Percentiles rank a stretch among this genome's conserved stretches.
These are phyloP conservation scores for Fonsecaea monophora DNA, from an alignment of 2,329 filamentous ascomycete species.

Conservation along the genomic window DNA sequence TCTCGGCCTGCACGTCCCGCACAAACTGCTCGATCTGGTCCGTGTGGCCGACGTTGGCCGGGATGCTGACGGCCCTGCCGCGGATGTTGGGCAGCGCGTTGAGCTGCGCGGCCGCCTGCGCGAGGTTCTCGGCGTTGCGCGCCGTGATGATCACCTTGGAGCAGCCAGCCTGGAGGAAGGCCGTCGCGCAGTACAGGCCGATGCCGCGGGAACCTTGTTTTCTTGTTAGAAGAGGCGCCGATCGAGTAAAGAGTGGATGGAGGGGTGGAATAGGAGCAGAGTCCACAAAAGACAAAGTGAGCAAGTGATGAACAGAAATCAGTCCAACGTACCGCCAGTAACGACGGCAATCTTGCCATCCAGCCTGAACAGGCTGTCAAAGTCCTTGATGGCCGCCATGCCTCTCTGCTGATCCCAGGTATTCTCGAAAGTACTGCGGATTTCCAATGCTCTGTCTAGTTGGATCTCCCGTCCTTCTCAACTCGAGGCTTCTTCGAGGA, in stretches of 20 bases:
- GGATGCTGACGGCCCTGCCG: slow-evolving; percentile 26
- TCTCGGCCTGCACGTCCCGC: slow-evolving; percentile 22
- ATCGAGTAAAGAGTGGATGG: neutral
- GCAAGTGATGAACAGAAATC: neutral
- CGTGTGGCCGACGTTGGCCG: slow-evolving; percentile 30
- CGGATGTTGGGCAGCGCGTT: slow-evolving; percentile 29
- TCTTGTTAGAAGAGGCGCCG: too few relatives aligned
- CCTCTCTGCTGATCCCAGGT: too few relatives aligned
- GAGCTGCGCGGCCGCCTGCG: slow-evolving; percentile 17
- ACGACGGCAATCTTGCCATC: slow-evolving; percentile 34
- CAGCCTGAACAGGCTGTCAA: slow-evolving; percentile 28
- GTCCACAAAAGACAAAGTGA: neutral
- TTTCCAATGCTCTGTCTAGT: too few relatives aligned
- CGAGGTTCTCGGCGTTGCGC: slow-evolving; percentile 25
- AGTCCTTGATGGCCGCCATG: slow-evolving; percentile 29
- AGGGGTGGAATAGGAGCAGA: neutral
- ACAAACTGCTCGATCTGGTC: slow-evolving; percentile 29
- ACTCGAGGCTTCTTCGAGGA: too few relatives aligned
- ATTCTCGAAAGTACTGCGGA: too few relatives aligned
- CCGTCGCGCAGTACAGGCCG: slow-evolving; percentile 31
- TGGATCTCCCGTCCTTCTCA: too few relatives aligned
- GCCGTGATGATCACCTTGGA: slow-evolving; percentile 31
- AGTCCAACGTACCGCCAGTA: slow-evolving; percentile 31
- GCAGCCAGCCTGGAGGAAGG: slow-evolving; percentile 29
- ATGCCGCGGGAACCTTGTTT: slow-evolving; percentile 43